Conservation (phyloP, 2,329 filamentous ascomycete species). For the Davidsoniella virescens region DNA sequence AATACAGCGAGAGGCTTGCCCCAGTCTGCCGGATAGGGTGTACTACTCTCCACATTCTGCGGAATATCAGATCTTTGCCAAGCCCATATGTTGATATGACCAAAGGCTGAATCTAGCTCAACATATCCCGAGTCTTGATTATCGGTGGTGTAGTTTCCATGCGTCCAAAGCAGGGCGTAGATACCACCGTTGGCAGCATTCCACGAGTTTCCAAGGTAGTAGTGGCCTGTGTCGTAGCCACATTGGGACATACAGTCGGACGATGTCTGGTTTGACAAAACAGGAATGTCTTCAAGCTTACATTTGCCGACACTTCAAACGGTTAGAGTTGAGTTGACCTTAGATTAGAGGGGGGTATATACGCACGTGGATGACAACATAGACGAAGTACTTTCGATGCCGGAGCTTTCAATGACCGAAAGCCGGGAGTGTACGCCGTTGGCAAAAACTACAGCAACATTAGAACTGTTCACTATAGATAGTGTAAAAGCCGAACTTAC, state of each 20-base stretch:
- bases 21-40: slow-evolving; percentile 51
- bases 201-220: slow-evolving; percentile 46
- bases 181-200: slow-evolving; percentile 51
- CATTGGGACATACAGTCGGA: slow-evolving; percentile 7
- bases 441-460: slow-evolving; percentile 1
- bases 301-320: not conserved
- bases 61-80: slow-evolving; percentile 54
- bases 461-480: not conserved
- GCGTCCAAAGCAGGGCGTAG: slow-evolving; percentile 57
- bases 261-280: not conserved
- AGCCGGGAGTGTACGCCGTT: not conserved
- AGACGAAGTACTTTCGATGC: slow-evolving; percentile 1
- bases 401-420: not conserved
- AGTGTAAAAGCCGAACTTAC: slow-evolving; percentile 22
- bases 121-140: not conserved
- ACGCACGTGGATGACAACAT: slow-evolving; percentile 8
- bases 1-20: slow-evolving; percentile 53
- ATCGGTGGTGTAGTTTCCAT: slow-evolving; percentile 36
- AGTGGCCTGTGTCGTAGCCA: slow-evolving; percentile 13
- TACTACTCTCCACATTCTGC: slow-evolving; percentile 39
- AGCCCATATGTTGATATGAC: slow-evolving; percentile 44
- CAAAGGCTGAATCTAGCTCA: not conserved
- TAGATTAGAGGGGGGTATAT: not conserved
- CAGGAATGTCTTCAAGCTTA: not conserved
- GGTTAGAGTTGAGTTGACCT: not conserved